Base-by-base conservation (phyloP, 2,329 filamentous ascomycete species). In the Dactylellina leptospora region DNA sequence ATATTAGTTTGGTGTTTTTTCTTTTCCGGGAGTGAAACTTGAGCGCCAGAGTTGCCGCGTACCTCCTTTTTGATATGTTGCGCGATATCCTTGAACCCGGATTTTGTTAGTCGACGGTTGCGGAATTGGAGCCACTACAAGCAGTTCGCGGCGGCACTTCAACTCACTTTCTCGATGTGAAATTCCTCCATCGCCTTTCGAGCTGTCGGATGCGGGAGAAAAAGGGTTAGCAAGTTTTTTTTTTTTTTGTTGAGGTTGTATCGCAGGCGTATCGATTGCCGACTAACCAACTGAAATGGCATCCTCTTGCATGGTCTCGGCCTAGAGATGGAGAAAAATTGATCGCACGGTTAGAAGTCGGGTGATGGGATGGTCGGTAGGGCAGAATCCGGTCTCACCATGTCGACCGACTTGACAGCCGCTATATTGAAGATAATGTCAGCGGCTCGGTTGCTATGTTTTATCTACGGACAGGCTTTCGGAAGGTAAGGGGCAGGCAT, bases 381-480 rank as follows among this genome's bases (percentile, higher is more conserved):
- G 18, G 36, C 13, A 11, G n/a, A 28, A 16, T 27, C 5, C 48
- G 5, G 36, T 71, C 84, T 81, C 85, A 97, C 95, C 95, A 99
- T 99, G 80, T 99, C 95, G 70, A 92, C 93, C 77, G 93, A 96
- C 85, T 99, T 99, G 82, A 99, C 89, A 83, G 96, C 92, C 74
- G 92, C 95, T 99, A 78, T 75, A 77, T 55, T 56, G 68, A 69
- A 59, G 30, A 33, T 60, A 62, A 22, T 54, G 59, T 59, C 20
- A 60, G 56, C 50, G 18, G 36, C 1, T 11, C 10, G 36, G 11
- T 11, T n/a, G 10, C 18, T 11, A 40, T 11, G 36, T 40, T 40
- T n/a, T n/a, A n/a, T n/a, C n/a, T n/a, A n/a, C n/a, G 30, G 16
- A 36, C 13, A 50, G 28, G 25, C 3, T 23, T 33, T 50, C 20